Percentiles rank a stretch among this genome's conserved stretches.
phyloP scores from a whole-genome alignment of 2,329 filamentous ascomycete species.

The Celoporthe dispersa region DNA sequence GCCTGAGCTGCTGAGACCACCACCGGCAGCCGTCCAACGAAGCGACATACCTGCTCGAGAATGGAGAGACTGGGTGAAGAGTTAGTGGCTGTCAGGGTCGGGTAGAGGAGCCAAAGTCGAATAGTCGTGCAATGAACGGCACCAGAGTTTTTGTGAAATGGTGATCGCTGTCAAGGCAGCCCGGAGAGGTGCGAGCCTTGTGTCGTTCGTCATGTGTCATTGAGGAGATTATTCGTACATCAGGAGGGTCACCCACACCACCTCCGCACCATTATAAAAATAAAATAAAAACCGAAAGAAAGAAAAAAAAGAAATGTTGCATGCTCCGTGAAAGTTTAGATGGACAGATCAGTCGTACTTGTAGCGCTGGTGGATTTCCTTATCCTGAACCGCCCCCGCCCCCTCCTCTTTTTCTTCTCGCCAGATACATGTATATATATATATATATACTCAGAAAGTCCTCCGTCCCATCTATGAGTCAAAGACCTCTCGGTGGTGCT shows the following conservation, averaged over 20 bases:
- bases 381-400: background rate
- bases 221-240: conserved; percentile 10
- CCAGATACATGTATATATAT: background rate
- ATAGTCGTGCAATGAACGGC: background rate
- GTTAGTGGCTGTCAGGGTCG: too few species aligned
- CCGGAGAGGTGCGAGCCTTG: background rate
- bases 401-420: too few species aligned
- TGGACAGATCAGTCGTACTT: background rate
- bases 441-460: background rate
- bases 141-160: background rate
- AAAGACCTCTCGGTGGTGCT: conserved; percentile 48
- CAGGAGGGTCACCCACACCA: background rate
- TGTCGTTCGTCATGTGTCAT: conserved; percentile 4
- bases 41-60: too few species aligned
- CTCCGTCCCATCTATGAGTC: background rate
- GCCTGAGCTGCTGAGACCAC: background rate
- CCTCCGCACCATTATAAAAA: background rate
- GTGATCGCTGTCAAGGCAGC: conserved; percentile 1
- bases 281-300: background rate
- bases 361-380: background rate
- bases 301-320: background rate
- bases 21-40: background rate
- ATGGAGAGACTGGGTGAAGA: too few species aligned
- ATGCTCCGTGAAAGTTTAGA: background rate
- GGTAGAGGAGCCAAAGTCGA: too few species aligned